Evolutionary conservation across 768 basidiomycete genomes (phyloP), one percentile per base, ranked within the genome.

Genomic region (Dentipellis fragilis): DNA sequence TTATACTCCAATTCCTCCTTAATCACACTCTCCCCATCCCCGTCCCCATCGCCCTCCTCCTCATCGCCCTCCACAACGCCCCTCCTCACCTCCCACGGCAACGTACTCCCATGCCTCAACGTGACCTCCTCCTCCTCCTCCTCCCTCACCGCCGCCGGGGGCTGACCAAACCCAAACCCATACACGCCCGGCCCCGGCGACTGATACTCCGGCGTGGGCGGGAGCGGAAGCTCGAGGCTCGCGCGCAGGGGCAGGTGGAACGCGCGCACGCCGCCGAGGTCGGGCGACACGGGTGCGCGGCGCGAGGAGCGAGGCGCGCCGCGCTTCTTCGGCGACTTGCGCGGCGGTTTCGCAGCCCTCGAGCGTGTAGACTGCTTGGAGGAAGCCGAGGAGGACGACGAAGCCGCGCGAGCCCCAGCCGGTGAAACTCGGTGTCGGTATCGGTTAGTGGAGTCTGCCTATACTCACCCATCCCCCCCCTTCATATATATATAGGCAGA

Each of bases 321-420:
- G 69, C 35, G 79, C 79, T 63, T 83, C 80, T 64, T 83, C 80
- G 5, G 80, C 80, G 7, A 82, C 75, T 62, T 82, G 80, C n/a
- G 81, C 80, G 40, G 80, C 79, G 4, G 80, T 82, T 62, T 81
- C 80, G 63, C 80, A 81, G 21, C 80, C 80, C 66, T 80, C 80
- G 23, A 81, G 71, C 1, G 80, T 80, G 59, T 81, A 81, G 11
- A 81, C 80, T 6, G 80, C 78, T 73, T 78, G 77, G 3, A 79
- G 73, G 62, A 82, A 81, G 9, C 80, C 80, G 11, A 81, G 71
- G 22, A 81, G 72, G 48, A 80, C 76, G 23, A 81, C 80, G 59
- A 83, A 81, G 21, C 76, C 80, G 50, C 69, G 72, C 36, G 73
- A 76, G 46, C 61, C 54, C 78, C 78, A 82, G 16, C 81, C 80